phyloP scores from a whole-genome alignment of 768 basidiomycete genomes.

The Boletus sp. region DNA sequence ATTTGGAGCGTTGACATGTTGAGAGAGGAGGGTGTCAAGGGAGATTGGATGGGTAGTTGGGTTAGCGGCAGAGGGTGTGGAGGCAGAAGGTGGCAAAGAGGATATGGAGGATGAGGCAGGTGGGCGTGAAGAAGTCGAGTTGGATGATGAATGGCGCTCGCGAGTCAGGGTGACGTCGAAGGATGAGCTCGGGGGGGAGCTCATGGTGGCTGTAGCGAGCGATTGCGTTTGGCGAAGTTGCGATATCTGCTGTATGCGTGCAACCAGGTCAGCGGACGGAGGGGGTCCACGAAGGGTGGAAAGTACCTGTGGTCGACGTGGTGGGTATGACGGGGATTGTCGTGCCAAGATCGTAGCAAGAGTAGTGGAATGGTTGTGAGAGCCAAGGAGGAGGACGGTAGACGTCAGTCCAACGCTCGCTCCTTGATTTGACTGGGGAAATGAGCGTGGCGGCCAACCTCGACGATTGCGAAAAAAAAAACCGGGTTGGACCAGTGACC shows the following conservation, averaged over 20 bases:
- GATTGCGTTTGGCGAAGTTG: neutral
- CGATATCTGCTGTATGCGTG: neutral
- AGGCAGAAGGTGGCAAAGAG: constrained; percentile 24
- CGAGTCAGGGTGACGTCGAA: constrained; percentile 19
- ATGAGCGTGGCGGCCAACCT: neutral
- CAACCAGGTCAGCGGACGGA: neutral
- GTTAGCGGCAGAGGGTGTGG: constrained; percentile 28
- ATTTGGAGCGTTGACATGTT: constrained; percentile 51
- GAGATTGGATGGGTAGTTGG: constrained; percentile 38
- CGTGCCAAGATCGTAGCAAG: neutral
- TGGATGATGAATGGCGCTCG: constrained; percentile 23
- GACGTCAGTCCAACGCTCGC: neutral
- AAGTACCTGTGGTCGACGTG: neutral
- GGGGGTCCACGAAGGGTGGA: neutral
- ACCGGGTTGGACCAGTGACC: neutral
- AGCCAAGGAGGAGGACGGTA: neutral
- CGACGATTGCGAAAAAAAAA: neutral
- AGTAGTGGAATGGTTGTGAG: neutral
- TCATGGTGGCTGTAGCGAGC: constrained; percentile 12
- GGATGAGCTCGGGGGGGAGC: constrained; percentile 10
- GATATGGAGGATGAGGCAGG: constrained; percentile 31
- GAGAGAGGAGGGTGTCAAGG: constrained; percentile 51
- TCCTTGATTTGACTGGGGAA: neutral
- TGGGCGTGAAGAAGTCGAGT: constrained; percentile 29
- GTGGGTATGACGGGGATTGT: neutral